phyloP scores from a whole-genome alignment of 179 eudicot species.

The Beta macrorhiza region DNA sequence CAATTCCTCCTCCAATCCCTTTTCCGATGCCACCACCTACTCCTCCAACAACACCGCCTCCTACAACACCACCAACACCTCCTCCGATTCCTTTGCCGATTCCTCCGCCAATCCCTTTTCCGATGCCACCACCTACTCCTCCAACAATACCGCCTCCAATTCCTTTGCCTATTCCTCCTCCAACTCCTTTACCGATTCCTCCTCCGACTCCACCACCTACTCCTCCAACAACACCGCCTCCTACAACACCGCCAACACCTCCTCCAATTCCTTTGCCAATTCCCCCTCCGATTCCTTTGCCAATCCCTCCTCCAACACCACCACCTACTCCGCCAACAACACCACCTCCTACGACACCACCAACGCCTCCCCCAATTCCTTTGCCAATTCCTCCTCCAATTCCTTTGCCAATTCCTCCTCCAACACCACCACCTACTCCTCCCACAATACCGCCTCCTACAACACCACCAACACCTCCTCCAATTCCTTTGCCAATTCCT shows the following conservation, averaged over 20 bases:
- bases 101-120: not conserved
- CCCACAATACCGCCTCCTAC: constrained; percentile 2
- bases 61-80: too few relatives aligned
- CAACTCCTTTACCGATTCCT: constrained; percentile 16
- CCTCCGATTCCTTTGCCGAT: not conserved
- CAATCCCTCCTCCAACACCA: not conserved
- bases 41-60: not conserved
- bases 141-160: not conserved
- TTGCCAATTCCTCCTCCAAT: constrained; percentile 22
- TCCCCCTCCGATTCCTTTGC: constrained; percentile 2
- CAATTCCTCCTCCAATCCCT: not conserved
- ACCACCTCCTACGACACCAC: constrained; percentile 14
- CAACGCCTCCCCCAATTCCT: constrained; percentile 23
- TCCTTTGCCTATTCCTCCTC: not conserved
- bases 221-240: constrained; percentile 1
- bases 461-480: constrained; percentile 8
- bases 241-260: not conserved
- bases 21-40: not conserved
- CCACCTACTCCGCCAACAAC: not conserved
- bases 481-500: constrained; percentile 1
- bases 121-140: too few relatives aligned
- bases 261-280: not conserved
- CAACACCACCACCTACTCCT: constrained; percentile 7
- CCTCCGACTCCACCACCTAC: not conserved
- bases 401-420: constrained; percentile 13